Percentiles rank a stretch among this genome's conserved stretches.
Conservation (phyloP, 2,329 filamentous ascomycete genomes). For the Diaporthe sp. region DNA sequence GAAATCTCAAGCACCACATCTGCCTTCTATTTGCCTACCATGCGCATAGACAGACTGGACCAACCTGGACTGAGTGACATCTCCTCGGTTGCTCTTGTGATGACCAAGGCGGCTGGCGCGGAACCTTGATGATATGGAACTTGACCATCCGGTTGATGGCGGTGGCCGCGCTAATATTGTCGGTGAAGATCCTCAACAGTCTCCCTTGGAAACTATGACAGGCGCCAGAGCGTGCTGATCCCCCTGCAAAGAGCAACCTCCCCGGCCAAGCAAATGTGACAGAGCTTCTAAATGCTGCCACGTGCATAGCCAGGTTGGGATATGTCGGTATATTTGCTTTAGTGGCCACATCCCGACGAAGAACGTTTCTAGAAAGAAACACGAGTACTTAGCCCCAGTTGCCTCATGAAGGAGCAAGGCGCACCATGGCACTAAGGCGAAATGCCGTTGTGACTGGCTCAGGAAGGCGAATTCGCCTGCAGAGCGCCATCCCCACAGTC, state of each 20-base stretch:
- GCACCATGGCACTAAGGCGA: neutral
- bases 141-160: neutral
- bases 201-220: neutral
- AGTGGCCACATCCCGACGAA: neutral
- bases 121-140: neutral
- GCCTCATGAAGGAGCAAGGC: neutral
- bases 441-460: conserved; percentile 16
- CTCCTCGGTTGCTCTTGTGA: neutral
- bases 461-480: neutral
- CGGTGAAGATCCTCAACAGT: neutral
- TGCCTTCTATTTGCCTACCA: too few species aligned
- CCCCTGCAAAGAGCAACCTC: neutral
- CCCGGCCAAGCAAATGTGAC: neutral
- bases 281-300: neutral
- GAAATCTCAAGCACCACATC: neutral
- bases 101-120: neutral
- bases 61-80: neutral
- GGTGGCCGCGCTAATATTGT: neutral
- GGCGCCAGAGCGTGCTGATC: neutral
- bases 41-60: neutral
- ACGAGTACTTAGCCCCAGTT: neutral
- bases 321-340: neutral
- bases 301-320: neutral
- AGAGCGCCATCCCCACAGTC: neutral
- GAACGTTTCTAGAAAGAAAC: neutral